A percentile compares a stretch with the other conserved stretches of the same genome.
These are phyloP conservation scores for Prunus campanulata DNA, from an alignment of 306 rosid genomes.

Conservation along the genomic window DNA sequence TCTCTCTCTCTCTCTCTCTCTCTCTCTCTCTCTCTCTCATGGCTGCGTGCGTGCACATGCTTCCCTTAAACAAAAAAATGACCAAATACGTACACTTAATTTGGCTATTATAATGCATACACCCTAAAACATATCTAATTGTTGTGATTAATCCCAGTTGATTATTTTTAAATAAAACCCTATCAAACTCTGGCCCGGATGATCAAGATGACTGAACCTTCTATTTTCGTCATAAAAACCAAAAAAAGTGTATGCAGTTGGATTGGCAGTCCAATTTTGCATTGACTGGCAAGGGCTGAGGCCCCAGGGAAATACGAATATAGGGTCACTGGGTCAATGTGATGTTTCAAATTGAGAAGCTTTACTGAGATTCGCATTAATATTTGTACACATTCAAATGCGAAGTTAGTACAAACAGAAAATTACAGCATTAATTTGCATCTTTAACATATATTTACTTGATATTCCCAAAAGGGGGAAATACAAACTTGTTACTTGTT, in stretches of 20 bases:
- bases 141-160: no score
- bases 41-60: conserved; percentile 23
- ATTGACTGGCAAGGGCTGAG: no score
- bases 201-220: no score
- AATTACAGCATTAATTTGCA: neutral
- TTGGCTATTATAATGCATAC: neutral
- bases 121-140: no score
- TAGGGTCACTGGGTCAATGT: neutral
- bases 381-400: neutral
- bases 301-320: no score
- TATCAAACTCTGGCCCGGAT: neutral
- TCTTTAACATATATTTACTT: neutral
- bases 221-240: no score
- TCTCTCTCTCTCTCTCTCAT: neutral
- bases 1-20: neutral
- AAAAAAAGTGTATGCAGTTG: no score
- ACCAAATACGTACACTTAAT: neutral
- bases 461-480: no score
- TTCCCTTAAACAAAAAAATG: neutral
- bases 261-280: no score
- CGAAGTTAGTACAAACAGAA: neutral
- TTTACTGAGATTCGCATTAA: neutral
- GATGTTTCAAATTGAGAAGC: neutral
- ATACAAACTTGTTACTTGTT: no score
- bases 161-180: neutral